Evolutionary conservation across 371 early-diverging fungal species (phyloP), one percentile per base, ranked within the genome.

Genomic region (Apophysomyces variabilis): DNA sequence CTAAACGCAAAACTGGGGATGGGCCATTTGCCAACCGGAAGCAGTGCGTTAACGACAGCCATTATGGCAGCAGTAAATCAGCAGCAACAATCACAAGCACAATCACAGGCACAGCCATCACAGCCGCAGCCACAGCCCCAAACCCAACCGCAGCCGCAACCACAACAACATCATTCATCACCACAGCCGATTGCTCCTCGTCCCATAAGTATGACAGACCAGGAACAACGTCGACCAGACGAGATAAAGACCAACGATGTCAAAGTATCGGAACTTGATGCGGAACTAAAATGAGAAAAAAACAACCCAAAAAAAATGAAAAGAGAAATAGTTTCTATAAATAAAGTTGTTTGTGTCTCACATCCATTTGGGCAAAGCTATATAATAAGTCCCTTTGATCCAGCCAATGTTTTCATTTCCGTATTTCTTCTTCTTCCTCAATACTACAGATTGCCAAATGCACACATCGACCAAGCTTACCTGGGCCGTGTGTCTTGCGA

Each of bases 1-100:
- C 75, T 91, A 47, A 88, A 88, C 62, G 90, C 88, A 38, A 90
- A 89, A 68, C 70, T 92, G 50, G 84, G 86, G 4, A 87, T 73
- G 66, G 76, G 73, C 38, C 84, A 71, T 71, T 75, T 69, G 68
- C 72, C 72, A 58, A 65, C 63, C 9, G 60, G 59, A 4, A 75
- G 44, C 62, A 75, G 45, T 38, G 76, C 71, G 63, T 71, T 76
- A 7, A 76, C 72, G 1, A 67, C 76, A 38, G 72, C 73, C 8
- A 67, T 75, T 14, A 67, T 75, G 62, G 75, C 75, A 11, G 75
- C 70, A 36, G 64, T 61, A 16, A 61, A 66, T n/a, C 58, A 46
- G 37, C 61, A 66, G 57, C 21, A 61, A 38, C 44, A 35, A 61
- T 8, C 18, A 61, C n/a, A 32, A 18, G 45, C 32, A 58, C 38